Evolutionary conservation across 768 basidiomycete genomes (phyloP), one percentile per base, ranked within the genome.

Genomic region (Xerocomellus amylosporus): DNA sequence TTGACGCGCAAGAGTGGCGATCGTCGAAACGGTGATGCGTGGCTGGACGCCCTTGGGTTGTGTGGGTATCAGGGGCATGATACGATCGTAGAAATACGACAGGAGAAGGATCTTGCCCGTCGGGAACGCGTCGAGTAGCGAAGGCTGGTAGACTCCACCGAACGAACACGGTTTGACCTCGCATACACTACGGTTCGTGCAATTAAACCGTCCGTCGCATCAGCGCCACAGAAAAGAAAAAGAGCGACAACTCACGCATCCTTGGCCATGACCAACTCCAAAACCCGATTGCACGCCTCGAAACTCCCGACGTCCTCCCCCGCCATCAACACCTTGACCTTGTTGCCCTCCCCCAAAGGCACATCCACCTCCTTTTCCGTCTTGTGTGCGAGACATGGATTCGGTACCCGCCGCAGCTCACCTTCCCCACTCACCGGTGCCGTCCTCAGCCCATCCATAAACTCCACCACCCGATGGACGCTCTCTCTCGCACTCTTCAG

Each of bases 41-140:
- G 63, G 45, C 63, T 72, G 55, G 51, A 47, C 8, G 22, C 66
- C 73, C 17, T n/a, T 38, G 28, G 40, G 58, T n/a, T 30, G 59
- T 31, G 46, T 54, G 47, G 72, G 72, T 46, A 93, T 74, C 55
- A 99, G 82, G 0, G 94, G 96, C 26, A 78, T 73, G 54, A 96
- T 79, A 36, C 97, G 90, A 77, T 98, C 97, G 75, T 93, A 97
- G 75, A 98, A 99, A 79, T 98, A 99, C 22, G 94, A 97, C 2
- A 99, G 80, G n/a, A 96, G 83, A 26, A 96, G 82, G 58, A 96
- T 79, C 64, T 86, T 86, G 54, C 96, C 96, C 10, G 77, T 73
- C 2, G 88, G 83, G 82, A 98, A 98, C 10, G 91, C 86, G 58
- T 96, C 90, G 54, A 89, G 75, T 24, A 98, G 77, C 14, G 89